A percentile compares a stretch with the other conserved stretches of the same genome.
Conservation (phyloP, 2,329 filamentous ascomycete species). For the Exophiala sp. region DNA sequence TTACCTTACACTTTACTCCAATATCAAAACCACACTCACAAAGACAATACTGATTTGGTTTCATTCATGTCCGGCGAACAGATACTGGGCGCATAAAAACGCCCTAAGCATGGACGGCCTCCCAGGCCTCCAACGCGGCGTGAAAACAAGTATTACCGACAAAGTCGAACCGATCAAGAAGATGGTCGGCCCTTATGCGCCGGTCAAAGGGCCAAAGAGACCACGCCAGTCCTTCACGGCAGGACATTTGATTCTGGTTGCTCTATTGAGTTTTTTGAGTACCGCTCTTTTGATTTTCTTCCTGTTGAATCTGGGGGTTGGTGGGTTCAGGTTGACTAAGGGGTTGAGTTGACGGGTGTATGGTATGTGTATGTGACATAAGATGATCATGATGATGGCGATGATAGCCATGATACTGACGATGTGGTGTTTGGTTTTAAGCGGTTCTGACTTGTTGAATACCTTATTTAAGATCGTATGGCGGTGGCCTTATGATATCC, state of each 20-base stretch:
- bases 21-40: constrained; percentile 43
- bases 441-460: too few species aligned
- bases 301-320: background rate
- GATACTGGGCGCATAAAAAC: constrained; percentile 56
- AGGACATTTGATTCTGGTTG: constrained; percentile 20
- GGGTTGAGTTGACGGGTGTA: background rate
- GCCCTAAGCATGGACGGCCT: constrained; percentile 53
- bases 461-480: too few species aligned
- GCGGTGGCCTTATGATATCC: too few species aligned
- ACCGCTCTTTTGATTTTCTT: background rate
- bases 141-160: constrained; percentile 18
- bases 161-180: constrained; percentile 28
- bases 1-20: background rate
- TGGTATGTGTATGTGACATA: too few species aligned
- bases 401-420: too few species aligned
- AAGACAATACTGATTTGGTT: too few species aligned
- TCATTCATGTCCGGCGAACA: too few species aligned
- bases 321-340: background rate
- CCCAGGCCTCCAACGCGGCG: constrained; percentile 45
- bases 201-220: background rate
- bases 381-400: too few species aligned
- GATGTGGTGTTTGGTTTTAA: too few species aligned
- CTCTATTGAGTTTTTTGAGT: constrained; percentile 13
- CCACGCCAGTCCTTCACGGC: constrained; percentile 2
- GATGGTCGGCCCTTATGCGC: constrained; percentile 26